Conservation (phyloP, 116 monocot species). For the Trichopus zeylanicus region DNA sequence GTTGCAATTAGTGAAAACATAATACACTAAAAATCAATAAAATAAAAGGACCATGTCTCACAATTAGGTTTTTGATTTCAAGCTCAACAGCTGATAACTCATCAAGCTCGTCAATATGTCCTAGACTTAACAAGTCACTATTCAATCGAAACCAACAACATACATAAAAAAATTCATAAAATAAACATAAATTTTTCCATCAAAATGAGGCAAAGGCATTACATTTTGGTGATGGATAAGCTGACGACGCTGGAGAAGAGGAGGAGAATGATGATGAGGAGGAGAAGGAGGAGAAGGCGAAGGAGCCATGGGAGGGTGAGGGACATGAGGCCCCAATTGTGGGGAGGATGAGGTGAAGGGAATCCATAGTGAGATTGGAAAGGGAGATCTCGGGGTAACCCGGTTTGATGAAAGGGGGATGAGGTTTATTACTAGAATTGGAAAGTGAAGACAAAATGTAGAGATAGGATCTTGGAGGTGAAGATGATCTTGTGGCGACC, state of each 20-base stretch:
- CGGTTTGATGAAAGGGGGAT: no score
- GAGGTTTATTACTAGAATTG: no score
- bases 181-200: not conserved
- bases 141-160: conserved; percentile 10
- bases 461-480: no score
- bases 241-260: conserved; percentile 9
- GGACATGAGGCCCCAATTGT: no score
- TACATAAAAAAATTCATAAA: not conserved
- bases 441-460: no score
- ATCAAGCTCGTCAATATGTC: conserved; percentile 72
- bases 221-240: conserved; percentile 90
- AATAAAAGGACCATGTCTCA: conserved; percentile 30
- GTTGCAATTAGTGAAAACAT: conserved; percentile 23
- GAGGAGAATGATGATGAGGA: no score
- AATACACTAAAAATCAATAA: conserved; percentile 4
- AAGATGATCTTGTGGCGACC: no score
- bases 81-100: conserved; percentile 89
- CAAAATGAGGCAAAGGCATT: conserved; percentile 4
- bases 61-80: conserved; percentile 91
- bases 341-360: no score
- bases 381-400: no score
- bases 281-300: not conserved
- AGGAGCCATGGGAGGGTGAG: no score
- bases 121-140: conserved; percentile 73
- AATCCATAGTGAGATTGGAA: no score